Base-by-base conservation (phyloP, 2,329 filamentous ascomycete genomes). In the Xylaria multiplex region DNA sequence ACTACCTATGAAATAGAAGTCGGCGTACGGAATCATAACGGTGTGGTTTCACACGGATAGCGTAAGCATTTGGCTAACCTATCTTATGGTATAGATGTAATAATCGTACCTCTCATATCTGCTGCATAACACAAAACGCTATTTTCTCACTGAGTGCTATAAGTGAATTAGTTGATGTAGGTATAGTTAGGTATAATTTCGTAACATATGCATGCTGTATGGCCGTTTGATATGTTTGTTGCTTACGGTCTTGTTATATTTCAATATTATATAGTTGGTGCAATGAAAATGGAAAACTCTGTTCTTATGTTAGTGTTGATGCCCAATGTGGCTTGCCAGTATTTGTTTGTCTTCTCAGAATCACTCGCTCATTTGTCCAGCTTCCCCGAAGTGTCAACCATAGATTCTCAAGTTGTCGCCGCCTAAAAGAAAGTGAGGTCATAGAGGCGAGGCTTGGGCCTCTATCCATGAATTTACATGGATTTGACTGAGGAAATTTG, bases 191-290 rank as follows among this genome's bases (percentile, higher is more conserved):
- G 30, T 19, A 16, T n/a, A 30, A 2, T 43, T 30, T 43, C 19
- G 16, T 27, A 14, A 24, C 24, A n/a, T 5, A 27, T 16, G 27
- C 4, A 42, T 42, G 9, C 14, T 14, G 5, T 2, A 35, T 14
- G 4, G n/a, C n/a, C 24, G 7, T 6, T 42, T 43, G 14, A 45
- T 9, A 16, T 8, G 6, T 30, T 30, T 5, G 37, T n/a, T 43
- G 13, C 19, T n/a, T 6, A 37, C 6, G 37, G 43, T 16, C 37
- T 43, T 43, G 27, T 14, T 43, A 30, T 43, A 22, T 55, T 37
- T 55, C 37, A 55, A 9, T 42, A 55, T 55, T 55, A 55, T 43
- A 22, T 24, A n/a, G 43, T 55, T 55, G 14, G 48, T 52, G 35
- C 24, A 52, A 58, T 45, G 8, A 14, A 14, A 52, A 60, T 22